phyloP scores from a whole-genome alignment of 1,284 basidiomycete genomes.

The Fereydounia khargensis region DNA sequence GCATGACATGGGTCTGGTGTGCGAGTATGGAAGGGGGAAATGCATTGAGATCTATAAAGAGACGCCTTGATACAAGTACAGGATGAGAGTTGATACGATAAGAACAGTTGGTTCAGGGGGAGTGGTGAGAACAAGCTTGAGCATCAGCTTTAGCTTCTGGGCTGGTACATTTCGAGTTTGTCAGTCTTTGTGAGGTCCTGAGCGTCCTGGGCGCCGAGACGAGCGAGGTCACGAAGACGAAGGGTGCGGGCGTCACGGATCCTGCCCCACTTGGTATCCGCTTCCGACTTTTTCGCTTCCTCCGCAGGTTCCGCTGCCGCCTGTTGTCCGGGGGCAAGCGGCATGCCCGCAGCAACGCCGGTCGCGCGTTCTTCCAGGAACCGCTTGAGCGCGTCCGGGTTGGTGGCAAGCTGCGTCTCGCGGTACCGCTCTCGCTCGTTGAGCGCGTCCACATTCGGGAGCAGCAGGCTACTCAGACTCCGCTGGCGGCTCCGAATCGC shows the following conservation, averaged over 20 bases:
- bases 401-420: conserved; percentile 19
- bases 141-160: conserved; percentile 6
- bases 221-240: conserved; percentile 36
- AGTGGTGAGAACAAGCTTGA: too few species aligned
- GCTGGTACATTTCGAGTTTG: conserved; percentile 18
- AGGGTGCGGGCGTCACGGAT: conserved; percentile 24
- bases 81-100: too few species aligned
- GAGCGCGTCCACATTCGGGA: conserved; percentile 52
- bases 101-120: too few species aligned
- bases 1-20: too few species aligned
- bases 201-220: conserved; percentile 32
- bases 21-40: too few species aligned
- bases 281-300: conserved; percentile 3
- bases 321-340: conserved; percentile 44
- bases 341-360: conserved; percentile 49
- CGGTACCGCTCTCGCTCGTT: conserved; percentile 43
- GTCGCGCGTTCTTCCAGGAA: conserved; percentile 41
- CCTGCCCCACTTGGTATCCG: conserved; percentile 24
- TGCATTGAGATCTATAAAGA: too few species aligned
- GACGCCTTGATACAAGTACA: too few species aligned
- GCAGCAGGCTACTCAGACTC: conserved; percentile 26
- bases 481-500: conserved; percentile 27
- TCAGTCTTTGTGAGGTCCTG: conserved; percentile 4
- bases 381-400: conserved; percentile 36
- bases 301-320: too few species aligned